phyloP scores from a whole-genome alignment of 352 stramenopile species.

The Phytopythium litorale region DNA sequence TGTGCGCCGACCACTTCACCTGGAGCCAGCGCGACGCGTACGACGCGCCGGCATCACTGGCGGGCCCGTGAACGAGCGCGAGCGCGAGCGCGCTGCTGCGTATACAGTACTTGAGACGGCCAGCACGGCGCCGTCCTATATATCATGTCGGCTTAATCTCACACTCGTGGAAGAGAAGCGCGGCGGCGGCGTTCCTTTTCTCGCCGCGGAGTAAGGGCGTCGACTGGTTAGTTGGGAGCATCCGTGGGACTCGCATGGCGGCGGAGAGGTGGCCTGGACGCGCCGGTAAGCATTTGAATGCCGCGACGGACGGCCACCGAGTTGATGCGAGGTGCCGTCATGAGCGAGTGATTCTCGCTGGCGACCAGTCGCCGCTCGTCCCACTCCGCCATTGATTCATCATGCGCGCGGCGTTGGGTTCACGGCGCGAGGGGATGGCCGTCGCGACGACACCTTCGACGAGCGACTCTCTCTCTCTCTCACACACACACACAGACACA shows the following conservation, averaged over 20 bases:
- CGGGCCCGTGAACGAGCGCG: background rate
- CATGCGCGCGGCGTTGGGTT: background rate
- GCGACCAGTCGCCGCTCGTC: background rate
- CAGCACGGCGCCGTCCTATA: background rate
- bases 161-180: background rate
- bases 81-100: background rate
- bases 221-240: background rate
- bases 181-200: background rate
- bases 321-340: too few species aligned
- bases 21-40: slow-evolving; percentile 16
- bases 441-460: too few species aligned
- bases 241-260: background rate
- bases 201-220: background rate
- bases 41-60: background rate
- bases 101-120: background rate
- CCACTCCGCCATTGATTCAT: too few species aligned
- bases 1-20: slow-evolving; percentile 39
- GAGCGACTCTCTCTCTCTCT: too few species aligned
- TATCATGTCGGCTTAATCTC: background rate
- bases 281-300: background rate
- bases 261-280: background rate
- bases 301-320: too few species aligned
- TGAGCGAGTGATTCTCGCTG: too few species aligned
- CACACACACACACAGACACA: too few species aligned
- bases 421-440: background rate